Percentiles rank a stretch among this genome's conserved stretches.
phyloP scores from a whole-genome alignment of 441 rosid species.

The Rhodomyrtus psidioides region DNA sequence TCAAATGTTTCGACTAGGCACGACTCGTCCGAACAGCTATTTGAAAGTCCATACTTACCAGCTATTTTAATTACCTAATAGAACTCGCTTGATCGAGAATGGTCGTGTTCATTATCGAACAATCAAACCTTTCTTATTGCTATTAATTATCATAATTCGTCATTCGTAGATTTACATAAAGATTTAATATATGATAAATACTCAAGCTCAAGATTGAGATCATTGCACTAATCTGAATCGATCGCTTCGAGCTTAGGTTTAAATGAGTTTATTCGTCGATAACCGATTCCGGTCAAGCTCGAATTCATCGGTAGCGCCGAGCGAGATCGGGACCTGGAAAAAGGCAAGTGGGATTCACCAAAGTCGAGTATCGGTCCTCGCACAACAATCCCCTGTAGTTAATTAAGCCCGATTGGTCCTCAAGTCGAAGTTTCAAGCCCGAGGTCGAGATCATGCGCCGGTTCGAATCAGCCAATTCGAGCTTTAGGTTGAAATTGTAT shows the following conservation, averaged over 20 bases:
- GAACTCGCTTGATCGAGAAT: not conserved
- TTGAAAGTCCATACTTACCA: not conserved
- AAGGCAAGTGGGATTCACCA: not conserved
- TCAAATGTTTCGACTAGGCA: too few relatives aligned
- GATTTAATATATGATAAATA: too few relatives aligned
- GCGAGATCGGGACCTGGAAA: not conserved
- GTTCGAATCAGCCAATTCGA: not conserved
- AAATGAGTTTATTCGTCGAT: not conserved
- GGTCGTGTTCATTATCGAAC: not conserved
- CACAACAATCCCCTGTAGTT: not conserved
- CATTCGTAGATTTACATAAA: not conserved
- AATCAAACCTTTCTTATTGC: too few relatives aligned
- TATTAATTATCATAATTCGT: not conserved
- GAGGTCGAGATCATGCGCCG: not conserved
- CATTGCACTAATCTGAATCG: not conserved
- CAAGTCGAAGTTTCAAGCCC: not conserved
- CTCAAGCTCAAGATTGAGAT: not conserved
- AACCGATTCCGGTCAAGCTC: not conserved
- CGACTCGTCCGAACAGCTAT: too few relatives aligned
- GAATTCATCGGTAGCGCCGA: not conserved
- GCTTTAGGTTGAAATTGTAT: not conserved
- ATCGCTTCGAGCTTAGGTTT: not conserved
- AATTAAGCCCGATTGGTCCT: not conserved
- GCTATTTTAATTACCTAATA: too few relatives aligned
- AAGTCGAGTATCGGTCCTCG: not conserved